Evolutionary conservation across 352 stramenopile species (phyloP).

Genomic region (Phytophthora citrophthora): DNA sequence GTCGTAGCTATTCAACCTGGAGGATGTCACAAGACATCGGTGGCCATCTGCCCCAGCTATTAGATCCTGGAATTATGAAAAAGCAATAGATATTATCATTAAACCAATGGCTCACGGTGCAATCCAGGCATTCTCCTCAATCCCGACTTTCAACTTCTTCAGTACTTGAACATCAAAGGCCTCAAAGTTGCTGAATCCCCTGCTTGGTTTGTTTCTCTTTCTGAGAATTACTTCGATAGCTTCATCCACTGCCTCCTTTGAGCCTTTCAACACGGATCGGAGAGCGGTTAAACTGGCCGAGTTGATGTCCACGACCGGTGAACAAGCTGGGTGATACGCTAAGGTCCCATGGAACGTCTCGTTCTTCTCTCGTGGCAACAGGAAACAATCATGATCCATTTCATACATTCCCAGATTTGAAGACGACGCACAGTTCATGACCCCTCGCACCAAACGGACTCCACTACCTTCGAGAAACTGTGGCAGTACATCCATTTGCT

Average conservation of each 20-base stretch:
- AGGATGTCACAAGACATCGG: slow-evolving; percentile 20
- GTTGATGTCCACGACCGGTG: slow-evolving; percentile 33
- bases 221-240: no score
- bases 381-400: slow-evolving; percentile 3
- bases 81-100: neutral
- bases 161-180: no score
- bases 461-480: slow-evolving; percentile 1
- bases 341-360: slow-evolving; percentile 37
- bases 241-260: no score
- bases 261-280: slow-evolving; percentile 20
- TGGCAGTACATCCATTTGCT: slow-evolving; percentile 7
- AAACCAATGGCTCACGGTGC: no score
- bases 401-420: slow-evolving; percentile 5
- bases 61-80: slow-evolving; percentile 8
- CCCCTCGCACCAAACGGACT: slow-evolving; percentile 13
- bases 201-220: no score
- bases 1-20: slow-evolving; percentile 23
- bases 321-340: slow-evolving; percentile 41
- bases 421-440: slow-evolving; percentile 3
- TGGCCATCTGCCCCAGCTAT: slow-evolving; percentile 27
- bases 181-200: no score
- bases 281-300: slow-evolving; percentile 33
- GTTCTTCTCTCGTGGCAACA: slow-evolving; percentile 19
- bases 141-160: no score
- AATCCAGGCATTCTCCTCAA: no score